These are phyloP conservation scores for Coprinopsis cinerea DNA, from an alignment of 768 basidiomycete genomes.

Conservation along the genomic window DNA sequence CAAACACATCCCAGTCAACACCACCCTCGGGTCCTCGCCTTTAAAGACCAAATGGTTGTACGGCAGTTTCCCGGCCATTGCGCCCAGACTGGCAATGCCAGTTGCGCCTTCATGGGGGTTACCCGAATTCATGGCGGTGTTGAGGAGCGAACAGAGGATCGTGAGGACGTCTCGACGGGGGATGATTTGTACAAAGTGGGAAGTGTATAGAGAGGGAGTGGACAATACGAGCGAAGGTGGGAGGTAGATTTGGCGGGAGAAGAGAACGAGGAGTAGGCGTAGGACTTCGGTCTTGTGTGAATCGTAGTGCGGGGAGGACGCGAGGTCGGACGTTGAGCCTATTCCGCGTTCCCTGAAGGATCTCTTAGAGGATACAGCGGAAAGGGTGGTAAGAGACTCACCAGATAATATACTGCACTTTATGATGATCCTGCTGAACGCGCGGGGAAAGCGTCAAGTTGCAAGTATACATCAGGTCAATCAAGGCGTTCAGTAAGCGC, in stretches of 20 bases:
- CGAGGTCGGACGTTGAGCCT: slow-evolving; percentile 77
- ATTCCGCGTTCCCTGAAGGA: slow-evolving; percentile 85
- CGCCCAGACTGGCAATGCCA: slow-evolving; percentile 40
- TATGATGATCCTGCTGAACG: slow-evolving; percentile 72
- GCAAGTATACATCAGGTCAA: slow-evolving; percentile 89
- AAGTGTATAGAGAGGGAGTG: slow-evolving; percentile 70
- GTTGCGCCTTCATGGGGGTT: slow-evolving; percentile 40
- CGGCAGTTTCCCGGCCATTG: slow-evolving; percentile 73
- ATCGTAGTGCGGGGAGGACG: slow-evolving; percentile 59
- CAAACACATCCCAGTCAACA: slow-evolving; percentile 66
- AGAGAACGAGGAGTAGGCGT: slow-evolving; percentile 78
- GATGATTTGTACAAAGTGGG: slow-evolving; percentile 71
- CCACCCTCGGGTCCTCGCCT: slow-evolving; percentile 73
- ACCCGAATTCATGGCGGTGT: slow-evolving; percentile 77
- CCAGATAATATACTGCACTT: slow-evolving; percentile 88
- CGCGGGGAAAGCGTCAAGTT: slow-evolving; percentile 85
- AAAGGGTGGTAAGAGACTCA: slow-evolving; percentile 30
- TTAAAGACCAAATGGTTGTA: slow-evolving; percentile 91
- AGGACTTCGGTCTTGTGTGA: slow-evolving; percentile 85
- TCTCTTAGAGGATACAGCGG: slow-evolving; percentile 1
- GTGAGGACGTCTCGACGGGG: slow-evolving; percentile 84
- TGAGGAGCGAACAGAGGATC: slow-evolving; percentile 86
- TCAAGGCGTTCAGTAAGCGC: slow-evolving; percentile 67
- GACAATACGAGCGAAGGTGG: slow-evolving; percentile 64
- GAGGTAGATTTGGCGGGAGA: slow-evolving; percentile 88